phyloP scores from a whole-genome alignment of 148 eudicot species.

The Camellia lanceoleosa region DNA sequence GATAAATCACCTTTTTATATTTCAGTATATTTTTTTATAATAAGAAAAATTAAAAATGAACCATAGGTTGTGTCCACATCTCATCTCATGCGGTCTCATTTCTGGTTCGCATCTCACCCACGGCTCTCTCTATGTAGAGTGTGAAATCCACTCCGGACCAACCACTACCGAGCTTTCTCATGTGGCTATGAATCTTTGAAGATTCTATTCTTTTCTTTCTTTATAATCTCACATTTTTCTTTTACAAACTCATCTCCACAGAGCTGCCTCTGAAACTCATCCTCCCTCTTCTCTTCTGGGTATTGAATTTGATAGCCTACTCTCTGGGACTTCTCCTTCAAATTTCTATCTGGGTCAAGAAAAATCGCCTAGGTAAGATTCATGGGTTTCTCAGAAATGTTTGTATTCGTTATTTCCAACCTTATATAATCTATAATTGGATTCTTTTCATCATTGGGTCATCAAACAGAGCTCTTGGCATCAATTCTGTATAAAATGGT shows the following conservation, averaged over 20 bases:
- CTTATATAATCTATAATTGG: not conserved
- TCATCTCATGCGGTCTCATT: no score
- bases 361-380: slow-evolving; percentile 2
- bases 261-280: not conserved
- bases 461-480: not conserved
- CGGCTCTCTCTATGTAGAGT: not conserved
- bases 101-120: slow-evolving; percentile 12
- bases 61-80: not conserved
- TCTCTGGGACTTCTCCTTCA: not conserved
- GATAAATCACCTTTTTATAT: no score
- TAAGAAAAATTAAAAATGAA: not conserved
- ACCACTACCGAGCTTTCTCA: slow-evolving; percentile 9
- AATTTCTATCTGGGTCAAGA: not conserved
- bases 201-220: not conserved
- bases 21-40: no score
- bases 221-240: not conserved
- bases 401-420: not conserved
- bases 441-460: no score
- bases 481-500: not conserved
- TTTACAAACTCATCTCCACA: no score
- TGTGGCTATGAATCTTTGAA: slow-evolving; percentile 13
- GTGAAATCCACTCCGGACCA: slow-evolving; percentile 10
- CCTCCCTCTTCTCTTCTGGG: no score
- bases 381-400: not conserved
- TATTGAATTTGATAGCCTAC: not conserved